Percentiles rank a stretch among this genome's conserved stretches.
These are phyloP conservation scores for Thozetella sp. DNA, from an alignment of 495 filamentous ascomycete species.

Conservation along the genomic window DNA sequence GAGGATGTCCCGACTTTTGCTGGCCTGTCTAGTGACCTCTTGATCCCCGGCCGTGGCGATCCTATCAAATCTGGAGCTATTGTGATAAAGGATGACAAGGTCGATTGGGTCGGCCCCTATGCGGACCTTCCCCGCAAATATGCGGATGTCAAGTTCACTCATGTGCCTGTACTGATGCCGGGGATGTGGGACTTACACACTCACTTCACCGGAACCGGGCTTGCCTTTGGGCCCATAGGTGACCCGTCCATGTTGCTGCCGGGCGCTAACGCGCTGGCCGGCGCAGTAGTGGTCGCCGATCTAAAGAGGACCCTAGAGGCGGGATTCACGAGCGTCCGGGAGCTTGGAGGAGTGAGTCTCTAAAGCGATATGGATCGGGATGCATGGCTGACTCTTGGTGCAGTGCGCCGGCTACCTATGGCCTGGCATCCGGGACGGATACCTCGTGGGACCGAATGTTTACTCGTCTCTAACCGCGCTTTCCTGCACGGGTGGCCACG, in stretches of 20 bases:
- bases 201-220: conserved; percentile 21
- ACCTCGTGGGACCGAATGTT: conserved; percentile 35
- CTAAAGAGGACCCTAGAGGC: conserved; percentile 28
- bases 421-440: conserved; percentile 28
- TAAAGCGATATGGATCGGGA: neutral
- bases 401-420: conserved; percentile 23
- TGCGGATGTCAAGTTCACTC: conserved; percentile 1
- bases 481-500: conserved; percentile 13
- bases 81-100: conserved; percentile 24
- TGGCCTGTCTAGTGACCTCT: conserved; percentile 21
- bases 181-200: conserved; percentile 44
- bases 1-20: neutral
- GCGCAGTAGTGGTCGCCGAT: conserved; percentile 28
- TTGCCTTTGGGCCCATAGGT: neutral
- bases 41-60: conserved; percentile 34
- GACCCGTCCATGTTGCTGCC: neutral
- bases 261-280: conserved; percentile 16
- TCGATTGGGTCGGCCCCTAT: conserved; percentile 24
- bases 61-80: conserved; percentile 26
- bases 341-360: conserved; percentile 24
- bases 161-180: conserved; percentile 35
- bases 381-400: neutral
- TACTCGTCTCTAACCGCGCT: conserved; percentile 23
- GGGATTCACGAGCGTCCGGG: conserved; percentile 39
- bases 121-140: conserved; percentile 19